phyloP scores from a whole-genome alignment of 345 rosid genomes.

The Camelina sativa region DNA sequence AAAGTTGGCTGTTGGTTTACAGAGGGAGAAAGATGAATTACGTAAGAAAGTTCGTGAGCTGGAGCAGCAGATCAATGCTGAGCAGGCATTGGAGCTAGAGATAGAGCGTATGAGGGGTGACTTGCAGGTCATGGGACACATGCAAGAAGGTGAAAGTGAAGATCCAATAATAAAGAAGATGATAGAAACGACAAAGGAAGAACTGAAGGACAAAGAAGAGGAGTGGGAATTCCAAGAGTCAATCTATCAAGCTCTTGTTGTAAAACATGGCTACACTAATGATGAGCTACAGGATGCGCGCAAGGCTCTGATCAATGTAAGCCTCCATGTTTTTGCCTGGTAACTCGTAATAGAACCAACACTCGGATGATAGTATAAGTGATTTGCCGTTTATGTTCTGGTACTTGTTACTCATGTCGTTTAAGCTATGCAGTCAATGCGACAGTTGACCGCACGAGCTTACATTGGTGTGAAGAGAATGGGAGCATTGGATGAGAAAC shows the following conservation, averaged over 20 bases:
- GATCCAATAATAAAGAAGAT: slow-evolving; percentile 48
- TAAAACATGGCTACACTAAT: slow-evolving; percentile 34
- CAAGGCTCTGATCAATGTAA: slow-evolving; percentile 44
- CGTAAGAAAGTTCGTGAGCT: slow-evolving; percentile 57
- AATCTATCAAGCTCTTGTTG: slow-evolving; percentile 48
- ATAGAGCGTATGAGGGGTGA: slow-evolving; percentile 71
- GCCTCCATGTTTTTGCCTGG: slow-evolving; percentile 2
- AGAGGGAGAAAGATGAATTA: slow-evolving; percentile 69
- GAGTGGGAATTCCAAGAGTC: slow-evolving; percentile 50
- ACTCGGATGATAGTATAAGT: slow-evolving; percentile 1
- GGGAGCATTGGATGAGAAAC: slow-evolving; percentile 40
- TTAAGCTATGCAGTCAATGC: slow-evolving; percentile 37
- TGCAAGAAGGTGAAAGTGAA: slow-evolving; percentile 64
- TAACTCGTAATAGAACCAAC: background rate
- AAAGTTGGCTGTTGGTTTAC: slow-evolving; percentile 34
- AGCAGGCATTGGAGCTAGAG: slow-evolving; percentile 77
- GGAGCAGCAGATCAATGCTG: slow-evolving; percentile 63
- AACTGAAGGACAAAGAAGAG: slow-evolving; percentile 62
- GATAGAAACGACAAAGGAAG: slow-evolving; percentile 49
- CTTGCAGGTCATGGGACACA: slow-evolving; percentile 65
- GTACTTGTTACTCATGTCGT: slow-evolving; percentile 16
- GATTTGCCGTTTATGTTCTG: slow-evolving; percentile 23
- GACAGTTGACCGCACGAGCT: slow-evolving; percentile 20
- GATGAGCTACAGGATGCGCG: slow-evolving; percentile 51
- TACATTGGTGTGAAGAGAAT: slow-evolving; percentile 38